phyloP scores from a whole-genome alignment of 2,329 filamentous ascomycete species.

The Neophaeococcomyces aloes region DNA sequence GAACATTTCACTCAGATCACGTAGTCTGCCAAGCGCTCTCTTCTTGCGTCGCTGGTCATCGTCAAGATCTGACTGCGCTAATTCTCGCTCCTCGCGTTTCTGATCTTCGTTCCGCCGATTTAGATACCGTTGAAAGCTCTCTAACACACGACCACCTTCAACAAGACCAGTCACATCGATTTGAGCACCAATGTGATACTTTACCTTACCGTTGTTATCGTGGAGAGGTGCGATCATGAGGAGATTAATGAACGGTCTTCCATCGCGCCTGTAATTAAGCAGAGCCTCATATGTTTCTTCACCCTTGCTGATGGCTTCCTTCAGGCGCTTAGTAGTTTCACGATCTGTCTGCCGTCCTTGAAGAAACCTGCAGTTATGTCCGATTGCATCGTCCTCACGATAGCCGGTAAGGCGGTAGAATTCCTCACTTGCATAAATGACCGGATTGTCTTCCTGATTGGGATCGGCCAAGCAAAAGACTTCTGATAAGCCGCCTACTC shows the following conservation, averaged over 20 bases:
- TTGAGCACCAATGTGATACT: constrained; percentile 27
- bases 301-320: constrained; percentile 28
- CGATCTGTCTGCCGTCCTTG: constrained; percentile 32
- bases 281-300: constrained; percentile 35
- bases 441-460: constrained; percentile 34
- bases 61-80: neutral
- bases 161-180: constrained; percentile 25
- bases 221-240: constrained; percentile 25
- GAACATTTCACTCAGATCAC: constrained; percentile 24
- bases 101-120: constrained; percentile 7
- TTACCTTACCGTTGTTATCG: constrained; percentile 24
- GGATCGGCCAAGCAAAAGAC: constrained; percentile 38
- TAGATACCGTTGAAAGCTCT: constrained; percentile 23
- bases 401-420: constrained; percentile 37
- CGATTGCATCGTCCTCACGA: constrained; percentile 33
- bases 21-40: constrained; percentile 17
- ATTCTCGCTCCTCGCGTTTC: constrained; percentile 8
- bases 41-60: constrained; percentile 10
- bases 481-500: constrained; percentile 34
- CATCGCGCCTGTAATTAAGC: constrained; percentile 32
- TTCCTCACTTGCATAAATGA: constrained; percentile 37
- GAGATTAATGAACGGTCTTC: constrained; percentile 26
- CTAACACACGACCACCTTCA: constrained; percentile 22
- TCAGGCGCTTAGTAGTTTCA: constrained; percentile 27
- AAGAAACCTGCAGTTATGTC: constrained; percentile 36